Evolutionary conservation across 2,329 filamentous ascomycete genomes (phyloP).

Genomic region (Monosporascus sp.): DNA sequence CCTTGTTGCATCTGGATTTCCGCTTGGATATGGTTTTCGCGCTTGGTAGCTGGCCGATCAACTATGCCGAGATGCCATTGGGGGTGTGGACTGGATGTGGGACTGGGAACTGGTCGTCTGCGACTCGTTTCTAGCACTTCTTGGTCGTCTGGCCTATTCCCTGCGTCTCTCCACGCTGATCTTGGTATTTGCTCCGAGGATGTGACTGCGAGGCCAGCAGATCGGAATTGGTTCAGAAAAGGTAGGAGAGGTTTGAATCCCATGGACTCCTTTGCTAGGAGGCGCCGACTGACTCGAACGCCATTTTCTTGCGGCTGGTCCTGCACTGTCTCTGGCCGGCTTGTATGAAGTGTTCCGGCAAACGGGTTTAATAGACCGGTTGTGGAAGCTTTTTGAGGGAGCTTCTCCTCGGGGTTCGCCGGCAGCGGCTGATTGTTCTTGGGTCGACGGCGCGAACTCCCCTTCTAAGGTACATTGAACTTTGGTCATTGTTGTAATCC

Average conservation of each 20-base stretch:
- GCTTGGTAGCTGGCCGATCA: constrained; percentile 9
- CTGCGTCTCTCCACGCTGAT: constrained; percentile 10
- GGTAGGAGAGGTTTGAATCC: constrained; percentile 45
- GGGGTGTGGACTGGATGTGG: constrained; percentile 20
- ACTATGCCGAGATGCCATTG: constrained; percentile 8
- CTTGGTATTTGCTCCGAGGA: constrained; percentile 38
- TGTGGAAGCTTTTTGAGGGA: constrained; percentile 24
- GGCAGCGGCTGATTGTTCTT: constrained; percentile 26
- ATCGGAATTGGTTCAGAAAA: constrained; percentile 47
- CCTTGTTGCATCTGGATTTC: constrained; percentile 8
- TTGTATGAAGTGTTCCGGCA: constrained; percentile 25
- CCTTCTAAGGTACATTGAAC: constrained; percentile 40
- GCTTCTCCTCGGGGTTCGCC: constrained; percentile 12
- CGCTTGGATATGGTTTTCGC: constrained; percentile 8
- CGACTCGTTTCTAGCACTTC: constrained; percentile 4
- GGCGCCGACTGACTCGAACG: constrained; percentile 29
- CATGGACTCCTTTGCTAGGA: constrained; percentile 15
- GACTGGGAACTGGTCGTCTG: constrained; percentile 17
- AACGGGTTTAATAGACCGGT: constrained; percentile 26
- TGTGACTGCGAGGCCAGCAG: constrained; percentile 52
- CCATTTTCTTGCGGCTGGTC: constrained; percentile 28
- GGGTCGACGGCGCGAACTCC: constrained; percentile 34
- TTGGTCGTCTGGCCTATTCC: constrained; percentile 11
- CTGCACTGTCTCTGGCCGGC: constrained; percentile 31
- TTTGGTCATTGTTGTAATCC: constrained; percentile 26